These are phyloP conservation scores for Chlorella sorokiniana DNA, from an alignment of 139 green algal genomes.

Conservation along the genomic window DNA sequence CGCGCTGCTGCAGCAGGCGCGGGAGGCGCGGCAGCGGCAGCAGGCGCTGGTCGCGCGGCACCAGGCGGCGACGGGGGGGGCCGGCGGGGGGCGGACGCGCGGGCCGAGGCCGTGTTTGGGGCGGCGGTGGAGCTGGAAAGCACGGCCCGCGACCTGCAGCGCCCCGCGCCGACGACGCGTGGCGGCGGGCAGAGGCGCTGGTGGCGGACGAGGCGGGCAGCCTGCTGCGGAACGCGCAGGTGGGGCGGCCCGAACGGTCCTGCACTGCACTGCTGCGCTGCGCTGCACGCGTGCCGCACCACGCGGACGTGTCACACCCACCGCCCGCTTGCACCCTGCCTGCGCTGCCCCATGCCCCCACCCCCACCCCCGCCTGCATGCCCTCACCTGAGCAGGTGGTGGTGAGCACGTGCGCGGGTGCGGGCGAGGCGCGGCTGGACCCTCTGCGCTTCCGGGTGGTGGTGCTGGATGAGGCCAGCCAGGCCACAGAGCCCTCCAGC, in stretches of 20 bases:
- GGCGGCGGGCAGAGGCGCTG: constrained; percentile 35
- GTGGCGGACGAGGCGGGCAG: constrained; percentile 36
- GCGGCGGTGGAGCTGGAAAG: not conserved
- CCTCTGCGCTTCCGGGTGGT: constrained; percentile 72
- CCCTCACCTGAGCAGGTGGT: constrained; percentile 63
- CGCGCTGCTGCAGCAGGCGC: not conserved
- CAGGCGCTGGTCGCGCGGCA: constrained; percentile 7
- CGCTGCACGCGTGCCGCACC: not conserved
- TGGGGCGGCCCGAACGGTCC: too few species aligned
- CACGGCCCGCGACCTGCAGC: not conserved
- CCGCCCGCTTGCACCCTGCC: not conserved
- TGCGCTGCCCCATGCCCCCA: not conserved
- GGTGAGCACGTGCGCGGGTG: constrained; percentile 62
- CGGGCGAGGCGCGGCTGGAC: constrained; percentile 55
- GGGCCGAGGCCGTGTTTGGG: not conserved
- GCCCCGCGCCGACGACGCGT: constrained; percentile 14
- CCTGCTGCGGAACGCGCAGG: constrained; percentile 52
- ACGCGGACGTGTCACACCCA: not conserved
- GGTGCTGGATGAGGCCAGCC: constrained; percentile 93
- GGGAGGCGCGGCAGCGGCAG: constrained; percentile 39
- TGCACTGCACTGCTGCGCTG: not conserved
- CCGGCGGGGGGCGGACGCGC: not conserved
- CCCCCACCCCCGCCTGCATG: not conserved
- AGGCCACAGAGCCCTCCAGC: constrained; percentile 86
- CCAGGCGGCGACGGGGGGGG: constrained; percentile 6